phyloP scores from a whole-genome alignment of 129 eudicot species.

The Scalesia atractyloides region DNA sequence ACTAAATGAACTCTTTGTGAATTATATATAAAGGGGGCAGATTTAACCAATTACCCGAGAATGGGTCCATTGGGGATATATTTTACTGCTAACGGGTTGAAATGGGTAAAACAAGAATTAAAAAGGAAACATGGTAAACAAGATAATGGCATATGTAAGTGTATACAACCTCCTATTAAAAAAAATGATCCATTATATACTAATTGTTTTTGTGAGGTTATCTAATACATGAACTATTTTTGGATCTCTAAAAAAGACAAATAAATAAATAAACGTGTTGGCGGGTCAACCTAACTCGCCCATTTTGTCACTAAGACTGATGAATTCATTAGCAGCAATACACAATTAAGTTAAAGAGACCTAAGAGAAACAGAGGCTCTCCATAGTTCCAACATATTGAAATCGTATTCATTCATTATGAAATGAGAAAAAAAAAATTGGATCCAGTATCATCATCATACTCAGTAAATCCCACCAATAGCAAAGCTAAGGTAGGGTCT shows the following conservation, averaged over 20 bases:
- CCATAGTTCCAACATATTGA: background rate
- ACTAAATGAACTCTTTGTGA: background rate
- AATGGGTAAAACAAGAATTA: background rate
- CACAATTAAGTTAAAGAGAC: slow-evolving; percentile 5
- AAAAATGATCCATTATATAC: background rate
- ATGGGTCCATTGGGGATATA: background rate
- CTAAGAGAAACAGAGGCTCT: background rate
- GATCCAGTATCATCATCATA: background rate
- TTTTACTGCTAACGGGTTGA: background rate
- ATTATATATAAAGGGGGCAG: background rate
- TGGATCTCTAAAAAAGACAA: background rate
- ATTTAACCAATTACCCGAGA: background rate
- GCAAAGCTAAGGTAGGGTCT: too few relatives aligned
- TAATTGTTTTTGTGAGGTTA: background rate
- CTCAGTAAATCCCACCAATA: too few relatives aligned
- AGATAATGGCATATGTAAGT: background rate
- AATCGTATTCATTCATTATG: background rate
- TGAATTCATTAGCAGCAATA: background rate
- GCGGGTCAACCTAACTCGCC: background rate
- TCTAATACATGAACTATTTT: background rate
- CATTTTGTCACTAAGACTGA: background rate
- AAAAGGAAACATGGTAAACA: background rate
- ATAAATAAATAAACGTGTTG: background rate
- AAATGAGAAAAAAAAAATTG: background rate
- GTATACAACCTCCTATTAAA: background rate